These are phyloP conservation scores for Penicillium silybi DNA, from an alignment of 495 filamentous ascomycete species.

Conservation along the genomic window DNA sequence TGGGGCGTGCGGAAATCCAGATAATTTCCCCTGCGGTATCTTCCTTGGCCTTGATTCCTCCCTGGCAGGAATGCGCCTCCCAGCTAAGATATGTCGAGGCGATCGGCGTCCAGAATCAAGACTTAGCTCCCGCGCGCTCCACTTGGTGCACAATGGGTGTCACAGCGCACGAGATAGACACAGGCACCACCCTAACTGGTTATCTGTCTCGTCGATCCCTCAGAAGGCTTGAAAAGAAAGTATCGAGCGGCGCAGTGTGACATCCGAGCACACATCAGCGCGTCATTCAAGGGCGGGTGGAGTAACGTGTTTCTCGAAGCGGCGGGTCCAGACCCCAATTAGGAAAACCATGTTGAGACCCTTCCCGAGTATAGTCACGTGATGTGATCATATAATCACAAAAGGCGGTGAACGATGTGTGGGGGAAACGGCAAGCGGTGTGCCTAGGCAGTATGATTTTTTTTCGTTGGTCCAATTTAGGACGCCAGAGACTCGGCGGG, in stretches of 20 bases:
- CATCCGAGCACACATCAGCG: background rate
- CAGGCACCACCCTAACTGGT: background rate
- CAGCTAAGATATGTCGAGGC: conserved; percentile 19
- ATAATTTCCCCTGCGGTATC: conserved; percentile 4
- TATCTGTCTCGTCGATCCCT: background rate
- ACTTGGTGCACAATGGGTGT: conserved; percentile 9
- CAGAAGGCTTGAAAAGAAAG: background rate
- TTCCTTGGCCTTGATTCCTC: conserved; percentile 8
- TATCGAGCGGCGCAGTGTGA: background rate
- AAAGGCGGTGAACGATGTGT: conserved; percentile 7
- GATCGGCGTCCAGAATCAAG: conserved; percentile 23
- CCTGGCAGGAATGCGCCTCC: conserved; percentile 9
- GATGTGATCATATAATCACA: background rate
- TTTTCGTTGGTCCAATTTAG: conserved; percentile 16
- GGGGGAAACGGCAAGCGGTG: conserved; percentile 8
- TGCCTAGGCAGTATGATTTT: conserved; percentile 22
- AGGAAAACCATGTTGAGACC: background rate
- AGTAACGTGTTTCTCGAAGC: background rate
- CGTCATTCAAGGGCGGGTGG: background rate
- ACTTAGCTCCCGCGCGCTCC: conserved; percentile 20
- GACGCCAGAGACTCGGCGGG: conserved; percentile 5
- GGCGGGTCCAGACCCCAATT: background rate
- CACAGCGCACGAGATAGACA: conserved; percentile 1
- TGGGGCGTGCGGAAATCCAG: background rate
- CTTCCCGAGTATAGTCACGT: background rate